A percentile compares a stretch with the other conserved stretches of the same genome.
These are phyloP conservation scores for Dryas drummondii DNA, from an alignment of 306 rosid genomes.

Conservation along the genomic window DNA sequence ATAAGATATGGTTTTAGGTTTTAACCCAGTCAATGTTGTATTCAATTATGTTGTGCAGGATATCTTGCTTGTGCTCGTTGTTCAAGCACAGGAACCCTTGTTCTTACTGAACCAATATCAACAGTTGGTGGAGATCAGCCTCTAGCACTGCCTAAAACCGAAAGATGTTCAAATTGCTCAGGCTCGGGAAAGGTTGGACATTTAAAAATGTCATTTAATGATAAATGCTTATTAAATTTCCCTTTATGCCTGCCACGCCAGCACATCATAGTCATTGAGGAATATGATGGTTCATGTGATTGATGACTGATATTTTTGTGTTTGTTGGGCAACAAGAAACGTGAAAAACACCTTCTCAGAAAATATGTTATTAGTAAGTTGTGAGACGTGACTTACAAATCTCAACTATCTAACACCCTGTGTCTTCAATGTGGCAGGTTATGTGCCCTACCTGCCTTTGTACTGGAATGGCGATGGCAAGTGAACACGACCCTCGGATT, in stretches of 20 bases:
- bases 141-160: conserved; percentile 65
- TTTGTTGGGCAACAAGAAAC: neutral
- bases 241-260: neutral
- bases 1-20: neutral
- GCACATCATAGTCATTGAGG: neutral
- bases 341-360: neutral
- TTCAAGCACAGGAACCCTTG: conserved; percentile 73
- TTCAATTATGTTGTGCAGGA: conserved; percentile 37
- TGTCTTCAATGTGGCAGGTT: conserved; percentile 53
- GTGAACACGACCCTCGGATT: conserved; percentile 92
- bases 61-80: conserved; percentile 98
- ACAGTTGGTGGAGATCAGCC: conserved; percentile 54
- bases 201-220: conserved; percentile 1
- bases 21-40: neutral
- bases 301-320: neutral
- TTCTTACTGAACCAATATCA: conserved; percentile 70
- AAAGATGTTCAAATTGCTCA: conserved; percentile 93
- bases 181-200: conserved; percentile 91
- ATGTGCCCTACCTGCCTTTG: conserved; percentile 99
- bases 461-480: conserved; percentile 99
- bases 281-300: neutral
- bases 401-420: neutral
- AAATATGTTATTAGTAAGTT: neutral
- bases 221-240: neutral
- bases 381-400: neutral